These are phyloP conservation scores for Oryza nivara DNA, from an alignment of 176 grass and related monocot genomes.

Conservation along the genomic window DNA sequence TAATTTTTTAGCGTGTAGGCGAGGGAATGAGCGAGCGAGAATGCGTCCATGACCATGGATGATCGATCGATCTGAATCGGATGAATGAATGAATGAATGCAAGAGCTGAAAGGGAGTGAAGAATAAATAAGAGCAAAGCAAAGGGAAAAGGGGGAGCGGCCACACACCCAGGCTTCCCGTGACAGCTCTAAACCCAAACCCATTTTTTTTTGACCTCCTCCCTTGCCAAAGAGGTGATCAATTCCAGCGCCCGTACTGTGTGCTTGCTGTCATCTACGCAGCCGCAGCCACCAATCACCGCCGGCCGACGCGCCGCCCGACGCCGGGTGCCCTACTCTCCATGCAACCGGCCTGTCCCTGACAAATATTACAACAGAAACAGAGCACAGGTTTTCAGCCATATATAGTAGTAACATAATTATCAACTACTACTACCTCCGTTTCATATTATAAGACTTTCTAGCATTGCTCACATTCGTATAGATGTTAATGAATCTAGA, in stretches of 20 bases:
- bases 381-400: too few relatives aligned
- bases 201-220: slow-evolving; percentile 21
- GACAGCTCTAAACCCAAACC: slow-evolving; percentile 46
- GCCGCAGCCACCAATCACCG: slow-evolving; percentile 39
- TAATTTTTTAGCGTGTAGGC: slow-evolving; percentile 42
- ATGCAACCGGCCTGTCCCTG: not conserved
- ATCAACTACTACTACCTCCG: too few relatives aligned
- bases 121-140: slow-evolving; percentile 48
- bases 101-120: slow-evolving; percentile 40
- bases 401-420: too few relatives aligned
- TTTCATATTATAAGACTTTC: too few relatives aligned
- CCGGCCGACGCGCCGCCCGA: not conserved
- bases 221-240: not conserved
- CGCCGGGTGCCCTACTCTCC: slow-evolving; percentile 34
- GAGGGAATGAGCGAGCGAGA: slow-evolving; percentile 51
- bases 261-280: not conserved
- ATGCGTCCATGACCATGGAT: not conserved
- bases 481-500: too few relatives aligned
- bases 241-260: slow-evolving; percentile 15
- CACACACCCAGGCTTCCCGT: slow-evolving; percentile 55
- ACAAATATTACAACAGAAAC: not conserved
- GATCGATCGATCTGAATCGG: not conserved
- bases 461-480: too few relatives aligned
- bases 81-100: slow-evolving; percentile 53
- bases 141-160: slow-evolving; percentile 32